Conservation (phyloP, 192 early-diverging fungal genomes). For the Spizellomyces sp. region DNA sequence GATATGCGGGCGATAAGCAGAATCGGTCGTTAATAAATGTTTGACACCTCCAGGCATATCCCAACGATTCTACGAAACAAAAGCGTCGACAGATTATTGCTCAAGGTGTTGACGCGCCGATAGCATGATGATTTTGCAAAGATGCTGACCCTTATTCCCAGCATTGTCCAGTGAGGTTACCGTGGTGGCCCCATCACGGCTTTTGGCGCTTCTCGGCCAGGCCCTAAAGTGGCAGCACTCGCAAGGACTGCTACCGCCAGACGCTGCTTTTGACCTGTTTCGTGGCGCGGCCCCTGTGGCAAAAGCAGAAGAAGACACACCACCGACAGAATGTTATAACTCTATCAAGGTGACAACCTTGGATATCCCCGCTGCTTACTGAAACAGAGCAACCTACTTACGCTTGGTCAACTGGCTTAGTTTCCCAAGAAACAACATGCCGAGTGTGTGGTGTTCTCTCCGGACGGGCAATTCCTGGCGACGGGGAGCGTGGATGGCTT, state of each 20-base stretch:
- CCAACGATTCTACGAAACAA: conserved; percentile 64
- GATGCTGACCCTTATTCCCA: not conserved
- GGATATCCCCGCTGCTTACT: not conserved
- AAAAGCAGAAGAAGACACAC: conserved; percentile 71
- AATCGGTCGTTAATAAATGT: not conserved
- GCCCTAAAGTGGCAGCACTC: conserved; percentile 86
- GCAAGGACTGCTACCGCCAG: conserved; percentile 73
- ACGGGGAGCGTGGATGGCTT: conserved; percentile 94
- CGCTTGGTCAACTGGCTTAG: conserved; percentile 25
- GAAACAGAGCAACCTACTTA: no score
- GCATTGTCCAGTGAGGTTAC: conserved; percentile 59
- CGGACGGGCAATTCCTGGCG: conserved; percentile 78
- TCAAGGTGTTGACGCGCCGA: conserved; percentile 39
- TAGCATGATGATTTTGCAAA: not conserved
- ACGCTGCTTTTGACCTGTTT: conserved; percentile 76
- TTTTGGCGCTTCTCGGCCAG: conserved; percentile 85
- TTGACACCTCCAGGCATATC: conserved; percentile 54
- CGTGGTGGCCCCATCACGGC: conserved; percentile 72
- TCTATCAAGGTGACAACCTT: conserved; percentile 72
- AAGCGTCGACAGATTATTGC: conserved; percentile 77
- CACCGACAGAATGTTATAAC: conserved; percentile 69
- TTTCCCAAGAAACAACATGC: conserved; percentile 90
- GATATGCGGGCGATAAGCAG: not conserved
- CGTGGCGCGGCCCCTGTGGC: conserved; percentile 64
- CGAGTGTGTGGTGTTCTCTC: conserved; percentile 77